Percentiles rank a stretch among this genome's conserved stretches.
Conservation (phyloP, 225 moss, liverwort and hornwort genomes). For the Pleurozium schreberi region DNA sequence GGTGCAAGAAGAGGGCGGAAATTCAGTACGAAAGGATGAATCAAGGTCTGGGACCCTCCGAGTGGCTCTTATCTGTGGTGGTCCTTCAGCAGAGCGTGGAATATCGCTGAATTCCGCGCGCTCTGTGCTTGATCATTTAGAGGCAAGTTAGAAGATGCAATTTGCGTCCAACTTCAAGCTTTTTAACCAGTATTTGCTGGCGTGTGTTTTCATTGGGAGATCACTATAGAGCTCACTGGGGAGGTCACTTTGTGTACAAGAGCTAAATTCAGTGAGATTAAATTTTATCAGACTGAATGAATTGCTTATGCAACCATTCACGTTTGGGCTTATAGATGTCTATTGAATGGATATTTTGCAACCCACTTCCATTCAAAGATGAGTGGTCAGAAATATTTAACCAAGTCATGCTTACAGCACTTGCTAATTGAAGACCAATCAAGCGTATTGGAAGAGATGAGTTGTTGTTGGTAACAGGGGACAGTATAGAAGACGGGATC, state of each 20-base stretch:
- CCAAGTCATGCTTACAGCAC: background rate
- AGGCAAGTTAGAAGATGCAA: conserved; percentile 20
- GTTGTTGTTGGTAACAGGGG: background rate
- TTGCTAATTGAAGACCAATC: background rate
- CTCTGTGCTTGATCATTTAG: conserved; percentile 80
- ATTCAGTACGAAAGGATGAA: background rate
- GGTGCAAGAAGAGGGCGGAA: background rate
- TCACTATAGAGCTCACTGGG: background rate
- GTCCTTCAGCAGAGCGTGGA: conserved; percentile 86
- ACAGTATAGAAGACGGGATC: background rate
- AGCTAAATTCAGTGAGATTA: background rate
- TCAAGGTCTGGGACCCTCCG: conserved; percentile 21
- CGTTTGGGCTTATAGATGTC: background rate
- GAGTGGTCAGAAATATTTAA: background rate
- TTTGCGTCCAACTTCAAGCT: background rate
- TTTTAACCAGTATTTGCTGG: background rate
- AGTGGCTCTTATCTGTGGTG: conserved; percentile 84
- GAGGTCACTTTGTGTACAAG: background rate
- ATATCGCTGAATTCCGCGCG: conserved; percentile 95
- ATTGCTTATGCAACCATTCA: background rate
- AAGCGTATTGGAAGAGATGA: background rate
- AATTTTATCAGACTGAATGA: background rate
- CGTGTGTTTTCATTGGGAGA: background rate
- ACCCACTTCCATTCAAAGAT: background rate
- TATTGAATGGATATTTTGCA: background rate